phyloP scores from a whole-genome alignment of 345 rosid genomes.

The Xanthoceras sorbifolium region DNA sequence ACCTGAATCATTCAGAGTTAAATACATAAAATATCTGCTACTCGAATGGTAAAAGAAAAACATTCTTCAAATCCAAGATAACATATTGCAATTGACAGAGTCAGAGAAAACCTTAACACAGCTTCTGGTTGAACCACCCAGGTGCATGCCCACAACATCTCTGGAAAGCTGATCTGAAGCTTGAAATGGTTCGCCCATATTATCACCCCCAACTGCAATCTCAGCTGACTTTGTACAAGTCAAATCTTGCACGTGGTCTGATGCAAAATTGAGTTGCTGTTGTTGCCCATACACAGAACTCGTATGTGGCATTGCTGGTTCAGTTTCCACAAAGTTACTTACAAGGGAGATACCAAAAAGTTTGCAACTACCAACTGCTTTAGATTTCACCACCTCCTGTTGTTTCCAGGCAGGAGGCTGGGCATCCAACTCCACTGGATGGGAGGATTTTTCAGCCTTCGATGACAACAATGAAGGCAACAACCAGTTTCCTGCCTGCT shows the following conservation, averaged over 20 bases:
- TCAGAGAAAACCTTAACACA: conserved; percentile 43
- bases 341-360: conserved; percentile 53
- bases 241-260: conserved; percentile 15
- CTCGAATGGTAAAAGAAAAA: not conserved
- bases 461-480: conserved; percentile 35
- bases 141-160: conserved; percentile 35
- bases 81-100: not conserved
- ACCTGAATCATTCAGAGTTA: conserved; percentile 31
- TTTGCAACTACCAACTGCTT: conserved; percentile 39
- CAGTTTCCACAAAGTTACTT: conserved; percentile 28
- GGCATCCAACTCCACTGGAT: conserved; percentile 16
- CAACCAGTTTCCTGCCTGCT: conserved; percentile 34
- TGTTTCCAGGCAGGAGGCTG: conserved; percentile 23
- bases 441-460: conserved; percentile 24
- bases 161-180: conserved; percentile 22
- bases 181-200: conserved; percentile 33
- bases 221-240: conserved; percentile 25
- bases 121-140: conserved; percentile 44
- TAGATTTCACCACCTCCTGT: conserved; percentile 31
- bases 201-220: conserved; percentile 17
- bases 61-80: not conserved
- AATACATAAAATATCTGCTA: not conserved
- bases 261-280: conserved; percentile 12
- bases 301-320: conserved; percentile 10
- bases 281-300: conserved; percentile 4